Evolutionary conservation across 108 stramenopile species (phyloP).

Genomic region (Nitzschia putrida): DNA sequence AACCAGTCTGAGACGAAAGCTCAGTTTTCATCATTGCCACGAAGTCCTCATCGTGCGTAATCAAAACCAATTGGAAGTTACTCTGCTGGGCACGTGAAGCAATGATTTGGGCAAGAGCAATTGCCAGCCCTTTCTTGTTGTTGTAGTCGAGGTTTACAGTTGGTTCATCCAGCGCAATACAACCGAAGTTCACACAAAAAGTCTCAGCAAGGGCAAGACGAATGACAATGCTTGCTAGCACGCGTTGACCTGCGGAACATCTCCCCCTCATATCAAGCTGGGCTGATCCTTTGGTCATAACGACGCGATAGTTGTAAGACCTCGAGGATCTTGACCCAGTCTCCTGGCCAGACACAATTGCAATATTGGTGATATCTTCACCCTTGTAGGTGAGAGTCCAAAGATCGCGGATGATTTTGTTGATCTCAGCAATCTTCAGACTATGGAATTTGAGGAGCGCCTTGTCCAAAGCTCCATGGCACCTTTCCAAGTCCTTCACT

Average conservation of each 20-base stretch:
- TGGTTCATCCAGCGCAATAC: conserved; percentile 96
- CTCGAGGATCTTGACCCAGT: conserved; percentile 57
- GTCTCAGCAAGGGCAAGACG: conserved; percentile 98
- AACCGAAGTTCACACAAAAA: conserved; percentile 95
- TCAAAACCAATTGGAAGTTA: conserved; percentile 97
- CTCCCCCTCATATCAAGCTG: conserved; percentile 98
- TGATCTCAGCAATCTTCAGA: conserved; percentile 96
- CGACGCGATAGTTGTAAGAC: conserved; percentile 98
- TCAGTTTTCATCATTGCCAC: conserved; percentile 92
- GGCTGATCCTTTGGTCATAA: conserved; percentile 88
- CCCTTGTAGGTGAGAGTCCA: conserved; percentile 98
- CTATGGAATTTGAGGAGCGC: conserved; percentile 89
- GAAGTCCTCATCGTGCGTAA: conserved; percentile 99
- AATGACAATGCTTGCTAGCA: conserved; percentile 96
- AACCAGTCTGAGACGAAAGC: conserved; percentile 77
- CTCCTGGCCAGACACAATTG: conserved; percentile 90
- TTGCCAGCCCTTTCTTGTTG: conserved; percentile 93
- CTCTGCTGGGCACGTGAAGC: conserved; percentile 80
- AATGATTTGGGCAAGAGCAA: conserved; percentile 94
- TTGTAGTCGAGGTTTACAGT: conserved; percentile 92
- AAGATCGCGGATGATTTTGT: conserved; percentile 95
- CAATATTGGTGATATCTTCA: conserved; percentile 95
- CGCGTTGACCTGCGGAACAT: conserved; percentile 94
- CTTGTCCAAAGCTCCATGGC: conserved; percentile 88
- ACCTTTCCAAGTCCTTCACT: conserved; percentile 90